Base-by-base conservation (phyloP, 2,329 filamentous ascomycete species). In the Fusarium sp. region DNA sequence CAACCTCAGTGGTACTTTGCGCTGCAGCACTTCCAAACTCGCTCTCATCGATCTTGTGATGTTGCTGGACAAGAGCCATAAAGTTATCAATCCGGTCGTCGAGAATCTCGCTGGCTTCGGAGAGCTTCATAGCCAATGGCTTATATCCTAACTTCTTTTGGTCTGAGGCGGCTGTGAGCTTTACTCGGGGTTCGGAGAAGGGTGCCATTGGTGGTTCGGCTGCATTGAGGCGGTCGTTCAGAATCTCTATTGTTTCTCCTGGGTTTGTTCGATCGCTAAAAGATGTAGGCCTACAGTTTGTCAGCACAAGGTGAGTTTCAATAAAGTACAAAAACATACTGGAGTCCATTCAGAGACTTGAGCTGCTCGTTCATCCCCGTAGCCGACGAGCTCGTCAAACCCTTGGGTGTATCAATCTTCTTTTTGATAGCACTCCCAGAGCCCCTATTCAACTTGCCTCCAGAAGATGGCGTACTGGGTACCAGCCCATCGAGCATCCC, bases 1-100 rank as follows among this genome's bases (percentile, higher is more conserved):
- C 89, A 37, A 98, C 89, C 75, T 97, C 93, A 23, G 89, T 90
- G 3, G 93, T 97, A 71, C 93, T 93, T 78, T 97, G 92, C 56
- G 87, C 89, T 23, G 93, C 92, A 14, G 96, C 93, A 77, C 93
- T 97, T 49, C 94, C 94, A 78, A 99, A 97, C 0, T 89, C 91
- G 20, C 88, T 87, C 63, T 96, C 91, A 20, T 96, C 92, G 8
- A 97, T 83, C 16, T 87, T 84, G 79, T 97, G 88, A 70, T 94
- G 85, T 59, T 91, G 88, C 80, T 93, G 90, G 7, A 97, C 85
- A 3, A 94, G 80, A n/a, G 84, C 82, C 63, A 89, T 86, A 75
- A 98, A 97, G 68, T 94, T 93, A 74, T 98, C 94, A 82, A 99
- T 98, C 73, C 94, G 88, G 80, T 98, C 95, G 80, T 99, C 96